A percentile compares a stretch with the other conserved stretches of the same genome.
Evolutionary conservation across 345 rosid genomes (phyloP).

Genomic region (Arabis alpina): DNA sequence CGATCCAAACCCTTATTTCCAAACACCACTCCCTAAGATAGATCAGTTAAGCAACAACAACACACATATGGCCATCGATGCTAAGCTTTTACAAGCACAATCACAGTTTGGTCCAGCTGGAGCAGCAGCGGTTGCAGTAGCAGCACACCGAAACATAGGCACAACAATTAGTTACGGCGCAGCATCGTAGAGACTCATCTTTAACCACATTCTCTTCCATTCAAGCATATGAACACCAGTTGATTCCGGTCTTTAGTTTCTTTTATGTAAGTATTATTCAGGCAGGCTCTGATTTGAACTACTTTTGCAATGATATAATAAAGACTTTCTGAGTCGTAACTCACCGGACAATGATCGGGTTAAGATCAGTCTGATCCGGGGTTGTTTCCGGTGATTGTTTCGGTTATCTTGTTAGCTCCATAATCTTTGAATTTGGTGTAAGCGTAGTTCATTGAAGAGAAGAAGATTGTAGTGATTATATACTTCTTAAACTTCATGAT

Average conservation of each 20-base stretch:
- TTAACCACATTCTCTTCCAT: conserved; percentile 16
- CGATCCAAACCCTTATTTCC: conserved; percentile 56
- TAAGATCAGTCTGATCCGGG: conserved; percentile 33
- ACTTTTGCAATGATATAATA: conserved; percentile 13
- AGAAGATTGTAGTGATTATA: conserved; percentile 36
- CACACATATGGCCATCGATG: conserved; percentile 65
- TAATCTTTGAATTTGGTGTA: conserved; percentile 40
- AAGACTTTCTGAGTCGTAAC: conserved; percentile 25
- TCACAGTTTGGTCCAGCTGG: conserved; percentile 79
- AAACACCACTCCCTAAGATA: conserved; percentile 49
- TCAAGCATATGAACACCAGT: background rate
- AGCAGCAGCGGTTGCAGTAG: conserved; percentile 77
- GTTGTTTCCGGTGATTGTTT: conserved; percentile 32
- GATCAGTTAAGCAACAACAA: conserved; percentile 52
- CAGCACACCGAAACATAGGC: conserved; percentile 69
- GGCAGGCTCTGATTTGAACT: conserved; percentile 37
- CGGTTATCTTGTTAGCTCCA: conserved; percentile 44
- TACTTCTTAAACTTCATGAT: conserved; percentile 44
- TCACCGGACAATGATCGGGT: background rate
- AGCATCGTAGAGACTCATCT: conserved; percentile 39
- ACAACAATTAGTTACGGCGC: conserved; percentile 49
- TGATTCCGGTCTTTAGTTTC: conserved; percentile 13
- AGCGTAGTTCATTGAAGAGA: conserved; percentile 42
- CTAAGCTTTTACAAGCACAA: conserved; percentile 78
- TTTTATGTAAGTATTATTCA: conserved; percentile 38